Evolutionary conservation across 306 rosid genomes (phyloP).

Genomic region (Inga leiocalycina): DNA sequence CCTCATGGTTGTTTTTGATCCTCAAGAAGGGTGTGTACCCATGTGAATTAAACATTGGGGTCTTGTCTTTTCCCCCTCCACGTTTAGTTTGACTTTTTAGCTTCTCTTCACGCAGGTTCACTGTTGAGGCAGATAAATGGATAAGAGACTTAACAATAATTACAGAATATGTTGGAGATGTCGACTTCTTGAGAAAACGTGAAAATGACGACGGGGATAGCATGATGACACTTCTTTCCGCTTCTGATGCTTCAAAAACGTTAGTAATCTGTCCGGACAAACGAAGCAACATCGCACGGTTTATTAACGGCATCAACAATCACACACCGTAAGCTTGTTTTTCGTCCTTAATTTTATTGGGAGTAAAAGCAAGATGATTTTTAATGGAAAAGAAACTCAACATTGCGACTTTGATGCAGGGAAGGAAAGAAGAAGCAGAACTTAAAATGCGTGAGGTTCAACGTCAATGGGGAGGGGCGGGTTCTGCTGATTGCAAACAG

Average conservation of each 20-base stretch:
- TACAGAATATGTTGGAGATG: slow-evolving; percentile 96
- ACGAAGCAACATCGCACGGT: slow-evolving; percentile 88
- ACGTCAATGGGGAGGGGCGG: slow-evolving; percentile 77
- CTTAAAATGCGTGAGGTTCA: slow-evolving; percentile 79
- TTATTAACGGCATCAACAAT: slow-evolving; percentile 90
- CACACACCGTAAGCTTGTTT: slow-evolving; percentile 75
- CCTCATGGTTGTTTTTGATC: slow-evolving; percentile 94
- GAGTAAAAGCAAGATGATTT: not conserved
- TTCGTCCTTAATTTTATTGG: slow-evolving; percentile 3
- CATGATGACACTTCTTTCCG: slow-evolving; percentile 90
- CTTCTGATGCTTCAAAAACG: slow-evolving; percentile 64
- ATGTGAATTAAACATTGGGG: not conserved
- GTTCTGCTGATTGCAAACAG: slow-evolving; percentile 81
- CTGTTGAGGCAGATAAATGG: slow-evolving; percentile 85
- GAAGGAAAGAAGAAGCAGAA: slow-evolving; percentile 92
- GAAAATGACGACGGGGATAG: slow-evolving; percentile 92
- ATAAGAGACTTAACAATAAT: slow-evolving; percentile 87
- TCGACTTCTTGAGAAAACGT: slow-evolving; percentile 80
- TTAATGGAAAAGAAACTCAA: slow-evolving; percentile 16
- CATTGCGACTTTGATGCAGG: slow-evolving; percentile 46
- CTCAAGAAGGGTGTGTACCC: slow-evolving; percentile 75
- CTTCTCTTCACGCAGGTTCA: slow-evolving; percentile 58
- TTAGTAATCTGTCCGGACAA: slow-evolving; percentile 93
- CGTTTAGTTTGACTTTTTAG: not conserved
- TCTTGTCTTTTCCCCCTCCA: not conserved